These are phyloP conservation scores for Russula lepida DNA, from an alignment of 768 basidiomycete species.

Conservation along the genomic window DNA sequence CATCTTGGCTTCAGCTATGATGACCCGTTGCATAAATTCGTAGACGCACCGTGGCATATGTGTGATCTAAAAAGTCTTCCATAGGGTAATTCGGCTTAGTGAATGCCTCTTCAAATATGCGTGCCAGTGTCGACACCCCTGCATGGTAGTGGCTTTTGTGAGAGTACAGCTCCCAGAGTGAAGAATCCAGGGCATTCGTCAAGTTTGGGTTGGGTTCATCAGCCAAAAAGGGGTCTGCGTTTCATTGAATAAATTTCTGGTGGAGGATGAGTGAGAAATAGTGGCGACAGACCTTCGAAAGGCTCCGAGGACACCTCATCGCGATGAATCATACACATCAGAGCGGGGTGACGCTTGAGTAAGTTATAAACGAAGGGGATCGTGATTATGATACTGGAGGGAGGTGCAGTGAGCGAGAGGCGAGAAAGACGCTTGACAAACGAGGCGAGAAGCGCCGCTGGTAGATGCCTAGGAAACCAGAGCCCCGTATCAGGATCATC, in stretches of 20 bases:
- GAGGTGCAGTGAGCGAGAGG: conserved; percentile 76
- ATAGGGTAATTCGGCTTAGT: conserved; percentile 86
- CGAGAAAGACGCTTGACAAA: conserved; percentile 89
- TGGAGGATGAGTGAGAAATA: background rate
- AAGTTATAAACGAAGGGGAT: conserved; percentile 94
- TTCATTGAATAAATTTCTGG: background rate
- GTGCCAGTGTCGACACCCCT: conserved; percentile 76
- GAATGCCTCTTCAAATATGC: conserved; percentile 84
- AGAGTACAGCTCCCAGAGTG: conserved; percentile 85
- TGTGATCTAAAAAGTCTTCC: conserved; percentile 97
- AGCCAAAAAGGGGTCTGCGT: conserved; percentile 59
- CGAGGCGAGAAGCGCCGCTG: conserved; percentile 84
- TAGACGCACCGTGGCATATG: conserved; percentile 64
- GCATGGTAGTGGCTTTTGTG: conserved; percentile 79
- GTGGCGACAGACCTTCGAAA: conserved; percentile 3
- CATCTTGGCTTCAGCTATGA: conserved; percentile 1
- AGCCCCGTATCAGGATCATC: background rate
- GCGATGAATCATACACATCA: conserved; percentile 91
- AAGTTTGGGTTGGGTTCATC: conserved; percentile 63
- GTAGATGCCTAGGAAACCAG: conserved; percentile 56
- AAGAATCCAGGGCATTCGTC: conserved; percentile 77
- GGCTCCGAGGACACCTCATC: conserved; percentile 29
- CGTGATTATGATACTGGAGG: conserved; percentile 82
- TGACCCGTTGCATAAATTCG: background rate
- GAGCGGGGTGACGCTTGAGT: conserved; percentile 81